These are phyloP conservation scores for Halophytophthora polymorphica DNA, from an alignment of 352 stramenopile genomes.

Conservation along the genomic window DNA sequence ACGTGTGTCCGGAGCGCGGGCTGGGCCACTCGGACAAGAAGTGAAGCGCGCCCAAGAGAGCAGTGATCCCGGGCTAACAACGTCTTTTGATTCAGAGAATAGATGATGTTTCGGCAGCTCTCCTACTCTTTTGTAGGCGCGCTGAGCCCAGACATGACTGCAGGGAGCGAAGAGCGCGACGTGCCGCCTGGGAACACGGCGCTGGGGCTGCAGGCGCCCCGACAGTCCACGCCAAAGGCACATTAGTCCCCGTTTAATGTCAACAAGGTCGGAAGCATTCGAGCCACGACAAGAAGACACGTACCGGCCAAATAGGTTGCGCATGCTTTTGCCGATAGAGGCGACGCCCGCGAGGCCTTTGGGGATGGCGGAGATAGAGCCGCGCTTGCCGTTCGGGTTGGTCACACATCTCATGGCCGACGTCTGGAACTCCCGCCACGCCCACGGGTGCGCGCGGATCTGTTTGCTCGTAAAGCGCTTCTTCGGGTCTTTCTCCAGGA, in stretches of 20 bases:
- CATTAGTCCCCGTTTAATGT: constrained; percentile 7
- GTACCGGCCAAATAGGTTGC: constrained; percentile 48
- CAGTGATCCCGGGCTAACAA: neutral
- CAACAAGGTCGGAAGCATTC: neutral
- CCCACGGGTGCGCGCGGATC: constrained; percentile 73
- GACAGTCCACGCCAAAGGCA: neutral
- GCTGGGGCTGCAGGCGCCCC: constrained; percentile 17
- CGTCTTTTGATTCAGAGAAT: no score
- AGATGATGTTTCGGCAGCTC: neutral
- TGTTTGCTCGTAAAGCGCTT: constrained; percentile 60
- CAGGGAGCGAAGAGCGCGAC: constrained; percentile 17
- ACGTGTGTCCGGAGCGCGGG: constrained; percentile 74
- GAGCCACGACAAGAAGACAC: constrained; percentile 2
- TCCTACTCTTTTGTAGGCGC: constrained; percentile 6
- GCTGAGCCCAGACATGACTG: constrained; percentile 18
- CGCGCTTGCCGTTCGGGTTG: constrained; percentile 37
- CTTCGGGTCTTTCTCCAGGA: constrained; percentile 71
- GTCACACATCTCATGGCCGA: constrained; percentile 69
- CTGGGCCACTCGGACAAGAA: constrained; percentile 87
- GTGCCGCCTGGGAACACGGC: constrained; percentile 28
- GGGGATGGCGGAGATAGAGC: constrained; percentile 35
- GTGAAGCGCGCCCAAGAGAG: constrained; percentile 14
- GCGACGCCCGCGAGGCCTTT: constrained; percentile 41
- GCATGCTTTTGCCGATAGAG: constrained; percentile 58
- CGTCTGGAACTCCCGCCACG: constrained; percentile 70